Conservation (phyloP, 495 filamentous ascomycete genomes). For the Melanomma pulvis-pyrius region DNA sequence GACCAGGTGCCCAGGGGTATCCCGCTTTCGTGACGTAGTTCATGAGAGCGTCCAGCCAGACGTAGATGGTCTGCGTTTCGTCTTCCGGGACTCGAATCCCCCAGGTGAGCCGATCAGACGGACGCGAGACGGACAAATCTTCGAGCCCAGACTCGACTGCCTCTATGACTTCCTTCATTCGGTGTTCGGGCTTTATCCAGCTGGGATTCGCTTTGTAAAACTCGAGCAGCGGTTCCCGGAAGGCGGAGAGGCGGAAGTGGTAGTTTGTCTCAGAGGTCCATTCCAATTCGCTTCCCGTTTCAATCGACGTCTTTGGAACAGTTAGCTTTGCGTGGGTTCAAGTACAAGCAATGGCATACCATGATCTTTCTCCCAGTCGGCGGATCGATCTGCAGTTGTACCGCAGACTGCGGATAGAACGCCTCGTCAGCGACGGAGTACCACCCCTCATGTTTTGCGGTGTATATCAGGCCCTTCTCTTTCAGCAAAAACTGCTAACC, state of each 20-base stretch:
- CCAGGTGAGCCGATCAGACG: slow-evolving; percentile 76
- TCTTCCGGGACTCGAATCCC: slow-evolving; percentile 89
- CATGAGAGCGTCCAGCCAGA: slow-evolving; percentile 94
- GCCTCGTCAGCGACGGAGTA: slow-evolving; percentile 96
- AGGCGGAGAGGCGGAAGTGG: slow-evolving; percentile 86
- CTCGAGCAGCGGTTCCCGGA: slow-evolving; percentile 71
- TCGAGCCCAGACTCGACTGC: slow-evolving; percentile 70
- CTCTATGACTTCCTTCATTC: slow-evolving; percentile 69
- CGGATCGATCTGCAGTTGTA: slow-evolving; percentile 75
- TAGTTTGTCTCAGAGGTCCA: slow-evolving; percentile 95
- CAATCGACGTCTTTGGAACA: slow-evolving; percentile 62
- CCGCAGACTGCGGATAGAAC: slow-evolving; percentile 78
- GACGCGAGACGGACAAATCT: slow-evolving; percentile 89
- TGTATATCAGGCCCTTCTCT: slow-evolving; percentile 80
- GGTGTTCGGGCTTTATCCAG: slow-evolving; percentile 68
- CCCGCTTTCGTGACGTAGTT: slow-evolving; percentile 90
- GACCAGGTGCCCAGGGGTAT: slow-evolving; percentile 75
- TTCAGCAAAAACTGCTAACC: slow-evolving; percentile 61
- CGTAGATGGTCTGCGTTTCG: slow-evolving; percentile 87
- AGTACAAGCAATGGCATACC: slow-evolving; percentile 46
- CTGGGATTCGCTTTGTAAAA: slow-evolving; percentile 73
- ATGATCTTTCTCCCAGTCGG: slow-evolving; percentile 78
- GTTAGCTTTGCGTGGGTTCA: not conserved
- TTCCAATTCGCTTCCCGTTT: slow-evolving; percentile 90
- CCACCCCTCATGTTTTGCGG: slow-evolving; percentile 87